Percentiles rank a stretch among this genome's conserved stretches.
Evolutionary conservation across 2,329 filamentous ascomycete species (phyloP).

Genomic region (Aspergillus jensenii): DNA sequence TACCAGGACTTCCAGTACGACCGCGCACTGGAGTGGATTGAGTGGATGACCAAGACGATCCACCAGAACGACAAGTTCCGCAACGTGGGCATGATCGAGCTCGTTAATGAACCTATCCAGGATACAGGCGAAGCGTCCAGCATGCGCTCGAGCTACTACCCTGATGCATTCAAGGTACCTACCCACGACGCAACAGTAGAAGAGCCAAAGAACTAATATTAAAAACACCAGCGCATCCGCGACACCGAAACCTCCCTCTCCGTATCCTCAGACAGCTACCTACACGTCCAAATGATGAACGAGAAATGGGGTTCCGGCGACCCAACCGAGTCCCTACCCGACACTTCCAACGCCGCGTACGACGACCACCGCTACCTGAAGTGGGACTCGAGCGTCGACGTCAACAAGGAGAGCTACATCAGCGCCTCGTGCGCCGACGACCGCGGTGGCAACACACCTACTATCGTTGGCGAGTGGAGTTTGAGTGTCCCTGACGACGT

Average conservation of each 20-base stretch:
- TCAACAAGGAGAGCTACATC: conserved; percentile 53
- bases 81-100: conserved; percentile 59
- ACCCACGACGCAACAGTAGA: no score
- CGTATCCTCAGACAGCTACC: conserved; percentile 42
- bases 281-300: conserved; percentile 27
- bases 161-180: conserved; percentile 41
- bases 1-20: conserved; percentile 58
- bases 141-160: conserved; percentile 50
- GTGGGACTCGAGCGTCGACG: conserved; percentile 46
- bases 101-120: conserved; percentile 59
- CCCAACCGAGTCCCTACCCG: not conserved
- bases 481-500: conserved; percentile 53
- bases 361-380: conserved; percentile 63
- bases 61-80: conserved; percentile 50
- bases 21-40: conserved; percentile 56
- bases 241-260: conserved; percentile 47
- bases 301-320: conserved; percentile 54
- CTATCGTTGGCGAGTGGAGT: conserved; percentile 61
- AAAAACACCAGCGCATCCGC: conserved; percentile 44
- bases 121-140: conserved; percentile 32
- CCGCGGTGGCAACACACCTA: conserved; percentile 45
- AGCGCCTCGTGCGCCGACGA: conserved; percentile 51
- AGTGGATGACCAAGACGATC: conserved; percentile 55
- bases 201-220: not conserved
- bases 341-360: conserved; percentile 49